phyloP scores from a whole-genome alignment of 768 basidiomycete species.

The Lepiota venenata region DNA sequence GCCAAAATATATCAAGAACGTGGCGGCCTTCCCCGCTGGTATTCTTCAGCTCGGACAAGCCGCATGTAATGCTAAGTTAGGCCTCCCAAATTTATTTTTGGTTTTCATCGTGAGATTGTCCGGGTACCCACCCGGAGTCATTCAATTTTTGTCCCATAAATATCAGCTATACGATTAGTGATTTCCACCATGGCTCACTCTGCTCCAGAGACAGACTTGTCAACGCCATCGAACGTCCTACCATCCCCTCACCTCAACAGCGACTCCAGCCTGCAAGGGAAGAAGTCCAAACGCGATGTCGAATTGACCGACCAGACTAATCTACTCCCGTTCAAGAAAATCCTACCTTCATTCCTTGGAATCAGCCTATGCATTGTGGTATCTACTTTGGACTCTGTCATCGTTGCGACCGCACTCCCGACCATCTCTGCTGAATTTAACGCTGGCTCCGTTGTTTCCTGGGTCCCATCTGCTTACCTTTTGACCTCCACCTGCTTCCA shows the following conservation, averaged over 20 bases:
- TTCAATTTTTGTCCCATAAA: not conserved
- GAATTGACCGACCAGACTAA: constrained; percentile 69
- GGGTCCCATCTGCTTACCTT: constrained; percentile 74
- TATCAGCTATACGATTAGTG: not conserved
- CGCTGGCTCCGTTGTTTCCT: constrained; percentile 59
- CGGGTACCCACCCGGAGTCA: not conserved
- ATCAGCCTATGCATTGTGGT: constrained; percentile 60
- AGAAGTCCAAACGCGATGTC: not conserved
- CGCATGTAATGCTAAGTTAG: too few relatives aligned
- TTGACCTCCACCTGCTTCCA: constrained; percentile 66
- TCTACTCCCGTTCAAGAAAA: constrained; percentile 60
- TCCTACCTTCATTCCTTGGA: constrained; percentile 59
- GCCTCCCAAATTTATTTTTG: too few relatives aligned
- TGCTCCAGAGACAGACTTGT: not conserved
- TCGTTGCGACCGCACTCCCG: constrained; percentile 72
- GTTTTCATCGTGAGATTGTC: not conserved
- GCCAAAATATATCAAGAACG: too few relatives aligned
- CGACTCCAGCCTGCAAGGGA: not conserved
- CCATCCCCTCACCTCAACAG: not conserved
- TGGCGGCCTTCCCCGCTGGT: too few relatives aligned
- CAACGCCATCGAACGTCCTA: not conserved
- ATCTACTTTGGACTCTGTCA: constrained; percentile 65
- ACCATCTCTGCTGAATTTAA: constrained; percentile 65
- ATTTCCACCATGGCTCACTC: not conserved
- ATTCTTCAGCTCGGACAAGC: too few relatives aligned